Percentiles rank a stretch among this genome's conserved stretches.
phyloP scores from a whole-genome alignment of 805 yeast species.

The Grigorovia humatica region DNA sequence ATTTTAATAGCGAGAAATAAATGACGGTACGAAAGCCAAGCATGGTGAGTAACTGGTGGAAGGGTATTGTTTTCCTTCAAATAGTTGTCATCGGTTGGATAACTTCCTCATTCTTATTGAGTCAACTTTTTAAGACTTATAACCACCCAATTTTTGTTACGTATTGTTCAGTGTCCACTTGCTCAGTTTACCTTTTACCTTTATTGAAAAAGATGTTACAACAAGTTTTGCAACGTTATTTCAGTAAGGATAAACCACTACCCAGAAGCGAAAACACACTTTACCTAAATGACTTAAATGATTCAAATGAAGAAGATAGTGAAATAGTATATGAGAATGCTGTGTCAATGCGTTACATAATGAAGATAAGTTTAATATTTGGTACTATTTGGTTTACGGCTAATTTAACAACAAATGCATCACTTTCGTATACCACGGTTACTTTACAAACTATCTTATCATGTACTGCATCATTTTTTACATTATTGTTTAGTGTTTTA shows the following conservation, averaged over 20 bases:
- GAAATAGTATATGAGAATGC: not conserved
- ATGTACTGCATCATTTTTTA: conserved; percentile 86
- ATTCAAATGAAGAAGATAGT: not conserved
- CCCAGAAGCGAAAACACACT: not conserved
- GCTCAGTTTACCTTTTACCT: conserved; percentile 63
- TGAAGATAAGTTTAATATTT: conserved; percentile 61
- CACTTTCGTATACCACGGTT: conserved; percentile 76
- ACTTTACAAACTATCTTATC: conserved; percentile 85
- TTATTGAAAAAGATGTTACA: not conserved
- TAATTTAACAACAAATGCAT: conserved; percentile 73
- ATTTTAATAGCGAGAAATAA: too few species aligned
- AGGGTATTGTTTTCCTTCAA: not conserved
- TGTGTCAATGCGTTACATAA: not conserved
- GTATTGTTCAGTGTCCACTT: conserved; percentile 75
- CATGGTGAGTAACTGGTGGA: not conserved
- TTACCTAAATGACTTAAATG: not conserved
- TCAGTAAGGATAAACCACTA: not conserved
- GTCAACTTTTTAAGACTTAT: conserved; percentile 55
- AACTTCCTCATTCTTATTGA: conserved; percentile 69
- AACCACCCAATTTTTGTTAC: conserved; percentile 88
- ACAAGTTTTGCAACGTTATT: not conserved
- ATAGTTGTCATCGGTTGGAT: conserved; percentile 82
- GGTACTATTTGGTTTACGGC: conserved; percentile 81
- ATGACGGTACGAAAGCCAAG: too few species aligned
- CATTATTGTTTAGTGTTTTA: conserved; percentile 63